These are phyloP conservation scores for Coemansia sp. DNA, from an alignment of 371 early-diverging fungal species.

Conservation along the genomic window DNA sequence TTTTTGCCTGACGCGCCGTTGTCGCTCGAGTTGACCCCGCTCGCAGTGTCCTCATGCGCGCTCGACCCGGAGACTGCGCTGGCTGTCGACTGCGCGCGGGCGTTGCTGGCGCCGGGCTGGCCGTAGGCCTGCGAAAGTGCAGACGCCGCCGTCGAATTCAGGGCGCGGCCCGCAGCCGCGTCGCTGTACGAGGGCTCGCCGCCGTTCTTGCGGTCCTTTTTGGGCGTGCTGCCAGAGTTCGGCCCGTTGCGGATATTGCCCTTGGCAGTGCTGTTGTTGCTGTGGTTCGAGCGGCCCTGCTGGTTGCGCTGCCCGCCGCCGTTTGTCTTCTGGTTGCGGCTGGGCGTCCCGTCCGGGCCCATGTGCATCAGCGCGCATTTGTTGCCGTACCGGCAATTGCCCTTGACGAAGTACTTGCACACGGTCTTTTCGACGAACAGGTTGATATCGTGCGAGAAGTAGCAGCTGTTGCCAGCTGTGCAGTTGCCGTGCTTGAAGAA, in stretches of 20 bases:
- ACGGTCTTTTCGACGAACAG: constrained; percentile 59
- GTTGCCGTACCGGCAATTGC: constrained; percentile 79
- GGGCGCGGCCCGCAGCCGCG: constrained; percentile 13
- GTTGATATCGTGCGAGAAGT: constrained; percentile 72
- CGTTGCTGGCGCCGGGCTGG: constrained; percentile 6
- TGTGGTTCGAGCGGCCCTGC: constrained; percentile 5
- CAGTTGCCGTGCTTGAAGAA: constrained; percentile 78
- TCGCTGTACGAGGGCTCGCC: constrained; percentile 24
- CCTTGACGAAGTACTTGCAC: constrained; percentile 78
- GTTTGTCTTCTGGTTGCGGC: constrained; percentile 10
- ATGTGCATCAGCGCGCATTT: constrained; percentile 72
- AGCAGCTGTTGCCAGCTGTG: constrained; percentile 74
- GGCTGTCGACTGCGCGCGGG: constrained; percentile 2
- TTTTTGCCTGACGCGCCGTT: not conserved
- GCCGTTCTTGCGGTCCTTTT: constrained; percentile 17
- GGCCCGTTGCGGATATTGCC: constrained; percentile 6
- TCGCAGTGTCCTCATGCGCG: constrained; percentile 12
- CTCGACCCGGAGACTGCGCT: constrained; percentile 11
- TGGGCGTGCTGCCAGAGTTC: constrained; percentile 3
- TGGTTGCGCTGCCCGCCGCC: constrained; percentile 3
- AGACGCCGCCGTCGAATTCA: not conserved
- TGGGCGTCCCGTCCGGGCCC: constrained; percentile 9
- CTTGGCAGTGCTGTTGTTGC: not conserved
- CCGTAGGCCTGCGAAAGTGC: constrained; percentile 3
- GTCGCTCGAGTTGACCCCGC: constrained; percentile 17